A percentile compares a stretch with the other conserved stretches of the same genome.
These are phyloP conservation scores for Ziziphus jujuba DNA, from an alignment of 306 rosid genomes.

Conservation along the genomic window DNA sequence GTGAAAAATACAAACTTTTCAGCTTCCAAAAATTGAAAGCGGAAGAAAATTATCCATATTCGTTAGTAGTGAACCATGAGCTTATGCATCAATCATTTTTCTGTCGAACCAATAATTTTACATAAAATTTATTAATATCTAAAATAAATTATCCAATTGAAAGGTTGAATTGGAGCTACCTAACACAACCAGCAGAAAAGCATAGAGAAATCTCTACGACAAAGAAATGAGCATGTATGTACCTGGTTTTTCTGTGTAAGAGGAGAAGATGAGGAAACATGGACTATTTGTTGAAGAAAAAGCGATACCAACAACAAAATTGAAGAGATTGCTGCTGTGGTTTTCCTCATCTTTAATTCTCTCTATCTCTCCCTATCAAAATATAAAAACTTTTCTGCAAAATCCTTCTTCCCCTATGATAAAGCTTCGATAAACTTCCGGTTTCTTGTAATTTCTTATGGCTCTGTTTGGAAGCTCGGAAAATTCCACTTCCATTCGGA, in stretches of 20 bases:
- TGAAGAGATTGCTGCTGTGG: conserved; percentile 15
- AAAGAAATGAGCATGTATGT: not conserved
- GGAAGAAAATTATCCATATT: no score
- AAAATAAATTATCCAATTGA: conserved; percentile 11
- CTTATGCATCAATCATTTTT: no score
- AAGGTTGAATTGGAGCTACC: conserved; percentile 12
- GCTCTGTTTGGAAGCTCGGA: conserved; percentile 12
- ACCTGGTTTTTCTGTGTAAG: conserved; percentile 27
- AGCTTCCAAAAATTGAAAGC: no score
- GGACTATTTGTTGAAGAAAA: conserved; percentile 25
- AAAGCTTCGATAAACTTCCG: not conserved
- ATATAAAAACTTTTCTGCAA: conserved; percentile 1
- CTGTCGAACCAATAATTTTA: not conserved
- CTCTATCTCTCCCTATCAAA: not conserved
- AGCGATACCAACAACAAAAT: conserved; percentile 31
- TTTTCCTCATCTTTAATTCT: conserved; percentile 40
- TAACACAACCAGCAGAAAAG: not conserved
- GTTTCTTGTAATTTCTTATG: not conserved
- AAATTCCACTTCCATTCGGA: not conserved
- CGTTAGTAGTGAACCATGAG: no score
- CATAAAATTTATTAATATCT: conserved; percentile 4
- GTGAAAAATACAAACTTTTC: no score
- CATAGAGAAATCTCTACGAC: not conserved
- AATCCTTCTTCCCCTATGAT: not conserved
- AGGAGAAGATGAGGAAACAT: conserved; percentile 41